A percentile compares a stretch with the other conserved stretches of the same genome.
Evolutionary conservation across 345 rosid species (phyloP).

Genomic region (Microthlaspi erraticum): DNA sequence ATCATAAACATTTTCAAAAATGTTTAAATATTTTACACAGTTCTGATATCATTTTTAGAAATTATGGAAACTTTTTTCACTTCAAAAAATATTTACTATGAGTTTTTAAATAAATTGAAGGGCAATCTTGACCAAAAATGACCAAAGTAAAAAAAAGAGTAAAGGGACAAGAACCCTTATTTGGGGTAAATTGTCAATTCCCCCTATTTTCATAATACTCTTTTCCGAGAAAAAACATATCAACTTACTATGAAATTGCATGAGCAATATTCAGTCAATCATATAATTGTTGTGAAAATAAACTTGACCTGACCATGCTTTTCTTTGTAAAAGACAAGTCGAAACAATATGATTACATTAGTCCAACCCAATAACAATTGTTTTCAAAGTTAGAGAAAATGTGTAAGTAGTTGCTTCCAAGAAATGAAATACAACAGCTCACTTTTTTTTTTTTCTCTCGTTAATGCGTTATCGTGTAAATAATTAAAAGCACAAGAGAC

Average conservation of each 20-base stretch:
- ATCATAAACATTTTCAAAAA: too few relatives aligned
- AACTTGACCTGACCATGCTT: neutral
- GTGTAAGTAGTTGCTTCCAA: slow-evolving; percentile 44
- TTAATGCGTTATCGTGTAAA: slow-evolving; percentile 40
- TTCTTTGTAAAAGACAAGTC: slow-evolving; percentile 10
- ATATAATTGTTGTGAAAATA: neutral
- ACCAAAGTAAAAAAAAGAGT: too few relatives aligned
- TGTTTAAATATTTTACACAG: too few relatives aligned
- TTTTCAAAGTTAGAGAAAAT: slow-evolving; percentile 26
- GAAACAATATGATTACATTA: slow-evolving; percentile 7
- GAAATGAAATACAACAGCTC: slow-evolving; percentile 38
- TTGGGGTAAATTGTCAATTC: too few relatives aligned
- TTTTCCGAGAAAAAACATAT: neutral
- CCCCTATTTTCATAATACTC: neutral
- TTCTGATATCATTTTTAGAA: too few relatives aligned
- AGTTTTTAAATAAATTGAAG: too few relatives aligned
- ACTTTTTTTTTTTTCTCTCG: neutral
- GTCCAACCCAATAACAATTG: slow-evolving; percentile 18
- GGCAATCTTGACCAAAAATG: too few relatives aligned
- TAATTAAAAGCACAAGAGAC: slow-evolving; percentile 29
- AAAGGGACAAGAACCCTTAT: too few relatives aligned
- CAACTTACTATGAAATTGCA: slow-evolving; percentile 30
- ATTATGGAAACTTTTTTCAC: too few relatives aligned
- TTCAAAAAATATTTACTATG: too few relatives aligned
- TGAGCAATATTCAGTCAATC: slow-evolving; percentile 1